These are phyloP conservation scores for Hansenula anomala DNA, from an alignment of 1,139 yeast genomes.

Conservation along the genomic window DNA sequence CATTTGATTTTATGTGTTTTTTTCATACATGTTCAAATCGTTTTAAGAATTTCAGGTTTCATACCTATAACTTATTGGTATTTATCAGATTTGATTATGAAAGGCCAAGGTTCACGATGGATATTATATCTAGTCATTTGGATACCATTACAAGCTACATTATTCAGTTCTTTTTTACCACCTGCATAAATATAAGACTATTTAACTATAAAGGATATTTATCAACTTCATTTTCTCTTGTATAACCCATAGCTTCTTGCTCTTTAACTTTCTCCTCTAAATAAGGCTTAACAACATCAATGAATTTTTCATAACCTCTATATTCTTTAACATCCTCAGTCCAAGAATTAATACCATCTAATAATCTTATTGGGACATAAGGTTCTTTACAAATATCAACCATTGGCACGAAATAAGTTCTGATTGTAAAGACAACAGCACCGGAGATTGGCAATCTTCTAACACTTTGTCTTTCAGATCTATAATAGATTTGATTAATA, in stretches of 20 bases:
- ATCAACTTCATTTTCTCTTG: constrained; percentile 11
- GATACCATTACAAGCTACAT: constrained; percentile 52
- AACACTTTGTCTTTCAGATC: constrained; percentile 65
- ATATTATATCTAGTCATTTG: constrained; percentile 45
- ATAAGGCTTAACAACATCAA: constrained; percentile 50
- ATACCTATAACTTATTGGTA: constrained; percentile 77
- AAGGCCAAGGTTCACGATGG: constrained; percentile 25
- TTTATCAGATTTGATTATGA: constrained; percentile 37
- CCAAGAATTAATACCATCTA: constrained; percentile 58
- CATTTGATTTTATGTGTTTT: constrained; percentile 39
- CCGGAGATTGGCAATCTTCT: constrained; percentile 60
- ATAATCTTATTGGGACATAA: constrained; percentile 51
- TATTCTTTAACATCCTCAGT: constrained; percentile 52
- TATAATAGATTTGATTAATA: constrained; percentile 42
- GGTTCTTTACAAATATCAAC: constrained; percentile 53
- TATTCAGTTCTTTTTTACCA: constrained; percentile 66
- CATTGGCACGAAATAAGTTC: constrained; percentile 59
- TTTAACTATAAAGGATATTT: background rate
- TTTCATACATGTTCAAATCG: constrained; percentile 81
- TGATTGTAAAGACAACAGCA: constrained; percentile 53
- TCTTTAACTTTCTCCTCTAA: constrained; percentile 44
- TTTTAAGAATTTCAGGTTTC: constrained; percentile 74
- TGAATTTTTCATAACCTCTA: constrained; percentile 51
- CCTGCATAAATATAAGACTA: constrained; percentile 50
- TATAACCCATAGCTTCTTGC: constrained; percentile 45